Evolutionary conservation across 139 green algal genomes (phyloP), one percentile per base, ranked within the genome.

Genomic region (Tetraselmis chui): DNA sequence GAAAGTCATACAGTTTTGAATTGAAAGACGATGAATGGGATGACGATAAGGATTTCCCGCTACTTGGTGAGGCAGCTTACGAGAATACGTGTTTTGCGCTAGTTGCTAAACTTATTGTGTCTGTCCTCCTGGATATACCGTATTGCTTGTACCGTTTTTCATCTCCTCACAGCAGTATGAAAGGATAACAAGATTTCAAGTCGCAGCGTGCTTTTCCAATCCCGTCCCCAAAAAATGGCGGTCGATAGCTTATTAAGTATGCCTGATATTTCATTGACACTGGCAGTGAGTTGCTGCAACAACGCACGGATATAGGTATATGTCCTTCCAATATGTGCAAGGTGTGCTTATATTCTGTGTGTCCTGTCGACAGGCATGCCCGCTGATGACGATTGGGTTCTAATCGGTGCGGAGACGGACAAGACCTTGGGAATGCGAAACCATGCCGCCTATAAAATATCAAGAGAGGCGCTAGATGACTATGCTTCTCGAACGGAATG

Each of bases 341-440:
- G 45, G 45, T 25, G 18, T 67, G 45, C 18, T 67, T 67, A 5
- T 5, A 67, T 18, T n/a, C n/a, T n/a, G n/a, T n/a, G n/a, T n/a
- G n/a, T n/a, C n/a, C n/a, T n/a, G n/a, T n/a, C n/a, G n/a, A n/a
- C 45, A 67, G 45, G 45, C 11, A 67, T 67, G 45, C 45, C 45
- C 18, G 45, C 45, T 5, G 79, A 83, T 18, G 79, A 83, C 2
- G 79, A 83, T 45, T 83, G 79, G 79, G 79, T 83, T 26, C 30
- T 83, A 22, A 76, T 76, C n/a, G 79, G 79, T 28, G 30, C 79
- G 58, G 79, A 83, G 79, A 76, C 58, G 2, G 79, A 83, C 29
- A 83, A 58, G 58, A 78, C 29, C 23, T n/a, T 83, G 28, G 45
- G 45, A 18, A n/a, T 83, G 79, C 80, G 58, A 18, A 83, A 83